Evolutionary conservation across 176 grass and related monocot genomes (phyloP), one percentile per base, ranked within the genome.

Genomic region (Carex littledalei): DNA sequence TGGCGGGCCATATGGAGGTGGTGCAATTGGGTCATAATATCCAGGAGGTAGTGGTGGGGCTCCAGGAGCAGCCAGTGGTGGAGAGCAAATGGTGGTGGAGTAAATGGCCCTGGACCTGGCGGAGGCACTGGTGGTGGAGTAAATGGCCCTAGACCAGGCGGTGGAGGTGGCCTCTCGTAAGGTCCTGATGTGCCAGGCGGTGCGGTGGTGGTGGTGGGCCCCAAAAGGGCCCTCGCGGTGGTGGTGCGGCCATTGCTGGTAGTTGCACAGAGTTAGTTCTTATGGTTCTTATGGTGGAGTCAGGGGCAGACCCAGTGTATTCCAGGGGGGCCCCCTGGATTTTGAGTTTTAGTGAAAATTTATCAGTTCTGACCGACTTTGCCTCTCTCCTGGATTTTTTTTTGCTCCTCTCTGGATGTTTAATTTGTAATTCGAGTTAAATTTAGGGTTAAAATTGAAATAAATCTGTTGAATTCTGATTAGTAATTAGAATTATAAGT

Each of bases 11-110:
- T 59, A 57, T 22, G 56, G 24, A 39, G 53, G 31, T 54, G 76
- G 76, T 59, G 31, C 76, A 80, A 35, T 35, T 59, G 52, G 76
- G 53, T 80, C 76, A 56, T 59, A 80, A 60, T 37, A 59, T 59
- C 12, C 57, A 63, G 78, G 59, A 34, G 78, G 31, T 41, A 29
- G 78, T 15, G 78, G 57, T 18, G 78, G 53, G 5, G 78, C 29
- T n/a, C 8, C 14, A 53, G 78, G 78, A 34, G 31, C 54, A 60
- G 56, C 24, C 20, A 37, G 79, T 13, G 56, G 57, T 52, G 32
- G 32, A 34, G 39, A n/a, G n/a, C n/a, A n/a, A n/a, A n/a, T n/a
- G n/a, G 79, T 13, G 56, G 57, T 52, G 32, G 32, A 34, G 39
- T 10, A 65, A 43, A 63, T 20, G 47, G 13, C 6, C 62, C 59